Conservation (phyloP, 2,329 filamentous ascomycete genomes). For the Claviceps pazoutovae region DNA sequence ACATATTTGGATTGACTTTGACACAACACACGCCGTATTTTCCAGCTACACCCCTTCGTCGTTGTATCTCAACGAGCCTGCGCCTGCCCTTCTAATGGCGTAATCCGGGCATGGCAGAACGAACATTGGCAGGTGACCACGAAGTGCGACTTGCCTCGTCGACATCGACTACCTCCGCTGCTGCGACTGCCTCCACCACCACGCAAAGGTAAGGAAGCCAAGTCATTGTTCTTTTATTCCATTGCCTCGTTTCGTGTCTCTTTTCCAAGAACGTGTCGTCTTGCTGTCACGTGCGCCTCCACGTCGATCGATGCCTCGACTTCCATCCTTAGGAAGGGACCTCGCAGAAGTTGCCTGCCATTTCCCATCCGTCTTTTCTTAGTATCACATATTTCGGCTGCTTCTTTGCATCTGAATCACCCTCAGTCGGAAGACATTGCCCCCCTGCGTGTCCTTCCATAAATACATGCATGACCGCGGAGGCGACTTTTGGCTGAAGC, state of each 20-base stretch:
- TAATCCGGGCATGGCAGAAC: constrained; percentile 53
- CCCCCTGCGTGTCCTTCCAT: not conserved
- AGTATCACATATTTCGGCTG: not conserved
- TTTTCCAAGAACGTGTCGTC: not conserved
- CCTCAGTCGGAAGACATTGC: not conserved
- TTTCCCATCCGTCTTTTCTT: not conserved
- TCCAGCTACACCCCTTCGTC: constrained; percentile 2
- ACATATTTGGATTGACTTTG: not conserved
- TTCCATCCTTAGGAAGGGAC: not conserved
- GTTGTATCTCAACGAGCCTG: constrained; percentile 12
- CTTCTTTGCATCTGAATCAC: not conserved
- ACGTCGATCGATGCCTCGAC: constrained; percentile 1
- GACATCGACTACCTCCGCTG: constrained; percentile 20
- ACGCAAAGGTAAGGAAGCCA: constrained; percentile 12
- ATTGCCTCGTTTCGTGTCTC: not conserved
- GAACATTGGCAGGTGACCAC: constrained; percentile 42
- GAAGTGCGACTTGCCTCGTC: constrained; percentile 37
- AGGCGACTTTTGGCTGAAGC: not conserved
- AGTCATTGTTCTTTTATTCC: not conserved
- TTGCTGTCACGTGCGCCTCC: not conserved
- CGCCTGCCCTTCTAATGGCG: constrained; percentile 43
- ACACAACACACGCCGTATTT: not conserved
- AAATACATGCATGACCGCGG: not conserved
- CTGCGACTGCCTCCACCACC: constrained; percentile 13
- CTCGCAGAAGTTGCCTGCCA: not conserved